A percentile compares a stretch with the other conserved stretches of the same genome.
These are phyloP conservation scores for Bathelium albidoporum DNA, from an alignment of 495 filamentous ascomycete species.

Conservation along the genomic window DNA sequence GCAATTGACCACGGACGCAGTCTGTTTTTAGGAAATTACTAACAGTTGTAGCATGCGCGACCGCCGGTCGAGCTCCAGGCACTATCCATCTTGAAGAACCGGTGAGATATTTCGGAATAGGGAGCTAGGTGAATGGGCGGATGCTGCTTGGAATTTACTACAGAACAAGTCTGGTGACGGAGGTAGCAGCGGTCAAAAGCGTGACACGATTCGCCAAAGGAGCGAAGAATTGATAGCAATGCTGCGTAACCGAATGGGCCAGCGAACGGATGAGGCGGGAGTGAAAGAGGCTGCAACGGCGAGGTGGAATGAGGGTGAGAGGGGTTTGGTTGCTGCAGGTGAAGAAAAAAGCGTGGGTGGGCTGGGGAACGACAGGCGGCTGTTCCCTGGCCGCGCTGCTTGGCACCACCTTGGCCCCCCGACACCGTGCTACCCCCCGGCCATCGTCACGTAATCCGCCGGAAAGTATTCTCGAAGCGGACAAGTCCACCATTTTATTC, in stretches of 20 bases:
- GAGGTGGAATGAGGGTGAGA: background rate
- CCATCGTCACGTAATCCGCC: background rate
- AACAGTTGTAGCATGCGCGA: slow-evolving; percentile 75
- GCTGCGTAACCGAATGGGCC: background rate
- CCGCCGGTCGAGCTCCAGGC: slow-evolving; percentile 22
- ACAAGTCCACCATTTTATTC: too few species aligned
- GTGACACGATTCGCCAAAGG: background rate
- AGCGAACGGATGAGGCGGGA: background rate
- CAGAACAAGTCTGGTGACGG: background rate
- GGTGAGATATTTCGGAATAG: background rate
- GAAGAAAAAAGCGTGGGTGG: slow-evolving; percentile 10
- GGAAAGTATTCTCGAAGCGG: too few species aligned
- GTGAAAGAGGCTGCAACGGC: slow-evolving; percentile 4
- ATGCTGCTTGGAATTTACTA: background rate
- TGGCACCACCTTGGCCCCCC: background rate
- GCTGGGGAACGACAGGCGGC: background rate
- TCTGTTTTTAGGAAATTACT: slow-evolving; percentile 32
- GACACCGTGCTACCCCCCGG: too few species aligned
- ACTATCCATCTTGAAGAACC: slow-evolving; percentile 36
- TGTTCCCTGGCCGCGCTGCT: background rate
- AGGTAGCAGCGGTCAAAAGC: background rate
- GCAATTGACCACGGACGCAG: slow-evolving; percentile 5
- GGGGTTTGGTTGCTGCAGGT: background rate
- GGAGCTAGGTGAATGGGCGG: background rate
- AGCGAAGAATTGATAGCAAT: background rate